A percentile compares a stretch with the other conserved stretches of the same genome.
These are phyloP conservation scores for Globisporangium canariense DNA, from an alignment of 352 stramenopile genomes.

Conservation along the genomic window DNA sequence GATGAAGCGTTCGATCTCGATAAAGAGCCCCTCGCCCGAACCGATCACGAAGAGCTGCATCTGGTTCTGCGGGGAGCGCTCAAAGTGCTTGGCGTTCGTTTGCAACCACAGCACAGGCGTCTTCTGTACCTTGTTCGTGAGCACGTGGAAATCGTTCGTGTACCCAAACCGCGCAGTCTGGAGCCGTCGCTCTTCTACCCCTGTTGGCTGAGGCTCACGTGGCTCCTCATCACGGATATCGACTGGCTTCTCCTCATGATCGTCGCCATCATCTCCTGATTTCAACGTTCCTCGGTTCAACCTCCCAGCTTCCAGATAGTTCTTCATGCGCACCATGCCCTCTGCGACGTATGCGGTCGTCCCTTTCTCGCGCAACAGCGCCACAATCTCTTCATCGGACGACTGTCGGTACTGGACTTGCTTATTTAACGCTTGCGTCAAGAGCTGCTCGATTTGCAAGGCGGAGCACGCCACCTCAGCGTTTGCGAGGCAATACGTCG, in stretches of 20 bases:
- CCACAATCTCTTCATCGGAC: slow-evolving; percentile 34
- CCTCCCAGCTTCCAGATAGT: slow-evolving; percentile 34
- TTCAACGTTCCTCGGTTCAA: neutral
- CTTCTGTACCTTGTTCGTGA: slow-evolving; percentile 45
- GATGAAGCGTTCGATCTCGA: slow-evolving; percentile 62
- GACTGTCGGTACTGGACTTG: slow-evolving; percentile 55
- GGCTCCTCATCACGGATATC: neutral
- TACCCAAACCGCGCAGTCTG: slow-evolving; percentile 29
- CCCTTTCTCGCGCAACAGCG: slow-evolving; percentile 50
- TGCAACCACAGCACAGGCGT: slow-evolving; percentile 50
- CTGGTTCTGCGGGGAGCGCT: slow-evolving; percentile 52
- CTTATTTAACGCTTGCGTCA: slow-evolving; percentile 36
- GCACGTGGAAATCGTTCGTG: slow-evolving; percentile 46
- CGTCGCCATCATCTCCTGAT: neutral
- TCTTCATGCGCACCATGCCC: slow-evolving; percentile 51
- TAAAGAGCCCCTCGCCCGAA: slow-evolving; percentile 63
- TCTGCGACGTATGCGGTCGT: slow-evolving; percentile 41
- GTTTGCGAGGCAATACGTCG: slow-evolving; percentile 53
- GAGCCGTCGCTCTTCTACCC: neutral
- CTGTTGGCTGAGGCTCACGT: neutral
- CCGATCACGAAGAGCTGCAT: slow-evolving; percentile 82
- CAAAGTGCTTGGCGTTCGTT: slow-evolving; percentile 33
- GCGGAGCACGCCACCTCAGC: slow-evolving; percentile 38
- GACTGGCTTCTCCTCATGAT: neutral
- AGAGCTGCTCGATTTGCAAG: slow-evolving; percentile 31